These are phyloP conservation scores for Beauveria sp. DNA, from an alignment of 2,329 filamentous ascomycete genomes.

Conservation along the genomic window DNA sequence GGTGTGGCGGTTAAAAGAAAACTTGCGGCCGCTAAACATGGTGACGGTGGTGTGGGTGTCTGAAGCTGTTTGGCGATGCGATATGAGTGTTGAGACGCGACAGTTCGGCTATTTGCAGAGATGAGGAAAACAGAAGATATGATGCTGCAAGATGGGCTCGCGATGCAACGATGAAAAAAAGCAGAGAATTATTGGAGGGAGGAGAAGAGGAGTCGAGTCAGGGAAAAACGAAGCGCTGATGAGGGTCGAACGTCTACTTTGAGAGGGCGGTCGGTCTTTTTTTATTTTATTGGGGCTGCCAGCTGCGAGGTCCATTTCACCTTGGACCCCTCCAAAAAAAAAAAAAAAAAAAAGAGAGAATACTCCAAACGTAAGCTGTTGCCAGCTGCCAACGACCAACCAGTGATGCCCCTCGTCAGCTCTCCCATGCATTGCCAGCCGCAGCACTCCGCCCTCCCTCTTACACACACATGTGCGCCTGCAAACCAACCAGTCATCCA, in stretches of 20 bases:
- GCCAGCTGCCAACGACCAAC: not conserved
- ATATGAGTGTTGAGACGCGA: not conserved
- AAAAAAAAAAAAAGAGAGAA: no score
- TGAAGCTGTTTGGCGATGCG: not conserved
- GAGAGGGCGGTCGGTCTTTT: not conserved
- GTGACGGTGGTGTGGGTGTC: not conserved
- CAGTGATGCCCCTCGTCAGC: not conserved
- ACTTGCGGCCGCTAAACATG: conserved; percentile 53
- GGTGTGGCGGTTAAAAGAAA: conserved; percentile 60
- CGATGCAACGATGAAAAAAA: not conserved
- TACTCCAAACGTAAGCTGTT: not conserved
- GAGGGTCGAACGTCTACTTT: not conserved
- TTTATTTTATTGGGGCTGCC: not conserved
- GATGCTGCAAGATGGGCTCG: not conserved
- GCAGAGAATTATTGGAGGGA: not conserved
- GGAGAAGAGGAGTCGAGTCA: not conserved
- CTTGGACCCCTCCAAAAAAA: not conserved
- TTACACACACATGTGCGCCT: not conserved
- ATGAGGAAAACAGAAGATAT: not conserved
- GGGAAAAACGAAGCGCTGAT: conserved; percentile 3
- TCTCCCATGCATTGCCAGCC: not conserved
- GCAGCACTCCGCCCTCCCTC: not conserved
- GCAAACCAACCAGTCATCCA: not conserved
- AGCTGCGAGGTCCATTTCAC: not conserved
- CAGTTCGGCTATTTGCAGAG: not conserved